A percentile compares a stretch with the other conserved stretches of the same genome.
Evolutionary conservation across 2,329 filamentous ascomycete genomes (phyloP).

Genomic region (Lasiodiplodia citricola): DNA sequence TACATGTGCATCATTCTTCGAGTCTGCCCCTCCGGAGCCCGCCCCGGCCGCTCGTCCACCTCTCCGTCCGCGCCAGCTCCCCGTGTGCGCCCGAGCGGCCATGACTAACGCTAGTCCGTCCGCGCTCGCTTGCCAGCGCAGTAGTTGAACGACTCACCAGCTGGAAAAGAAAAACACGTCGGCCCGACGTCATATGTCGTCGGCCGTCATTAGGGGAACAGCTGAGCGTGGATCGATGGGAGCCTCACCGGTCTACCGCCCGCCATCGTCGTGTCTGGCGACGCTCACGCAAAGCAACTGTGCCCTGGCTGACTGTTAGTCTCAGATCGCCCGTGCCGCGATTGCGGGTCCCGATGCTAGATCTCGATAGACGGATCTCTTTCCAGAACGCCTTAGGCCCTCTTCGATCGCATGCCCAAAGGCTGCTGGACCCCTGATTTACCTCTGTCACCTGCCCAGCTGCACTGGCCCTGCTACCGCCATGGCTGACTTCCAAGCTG

Average conservation of each 20-base stretch:
- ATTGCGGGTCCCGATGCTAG: neutral
- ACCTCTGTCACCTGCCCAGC: neutral
- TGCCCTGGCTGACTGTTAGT: neutral
- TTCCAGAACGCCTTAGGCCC: neutral
- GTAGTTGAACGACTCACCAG: neutral
- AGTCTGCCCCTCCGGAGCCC: neutral
- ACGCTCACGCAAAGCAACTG: neutral
- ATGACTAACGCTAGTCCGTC: conserved; percentile 1
- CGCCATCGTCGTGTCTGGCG: neutral
- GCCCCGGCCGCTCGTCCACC: neutral
- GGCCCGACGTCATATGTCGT: neutral
- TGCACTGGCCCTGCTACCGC: neutral
- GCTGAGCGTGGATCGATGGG: neutral
- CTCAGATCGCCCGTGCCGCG: conserved; percentile 9
- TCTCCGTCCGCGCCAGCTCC: neutral
- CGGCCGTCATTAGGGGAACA: neutral
- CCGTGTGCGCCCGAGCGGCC: neutral
- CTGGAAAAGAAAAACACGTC: neutral
- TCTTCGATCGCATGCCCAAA: neutral
- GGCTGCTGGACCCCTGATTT: neutral
- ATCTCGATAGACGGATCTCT: neutral
- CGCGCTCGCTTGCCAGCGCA: neutral
- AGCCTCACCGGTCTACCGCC: neutral
- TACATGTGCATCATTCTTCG: neutral
- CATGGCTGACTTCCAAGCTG: neutral